Evolutionary conservation across 1,139 yeast genomes (phyloP).

Genomic region (Sporopachydermia cereana): DNA sequence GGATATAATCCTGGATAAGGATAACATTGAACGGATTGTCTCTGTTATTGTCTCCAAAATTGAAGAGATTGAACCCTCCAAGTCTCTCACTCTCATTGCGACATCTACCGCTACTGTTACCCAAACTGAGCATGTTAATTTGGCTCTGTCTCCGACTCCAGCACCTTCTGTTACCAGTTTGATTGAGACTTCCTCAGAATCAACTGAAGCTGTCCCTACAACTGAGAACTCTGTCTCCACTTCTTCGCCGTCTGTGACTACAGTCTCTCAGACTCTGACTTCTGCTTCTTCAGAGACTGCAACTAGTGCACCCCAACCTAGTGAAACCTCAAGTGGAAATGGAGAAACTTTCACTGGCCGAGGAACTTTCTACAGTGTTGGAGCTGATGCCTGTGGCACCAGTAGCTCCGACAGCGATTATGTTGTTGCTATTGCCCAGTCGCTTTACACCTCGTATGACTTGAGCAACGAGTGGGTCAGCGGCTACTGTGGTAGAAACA

Average conservation of each 20-base stretch:
- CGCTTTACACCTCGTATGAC: conserved; percentile 19
- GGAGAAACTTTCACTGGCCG: conserved; percentile 17
- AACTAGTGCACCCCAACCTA: background rate
- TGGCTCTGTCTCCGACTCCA: no score
- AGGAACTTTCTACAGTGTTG: conserved; percentile 23
- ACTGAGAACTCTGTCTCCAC: no score
- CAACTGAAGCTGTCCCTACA: background rate
- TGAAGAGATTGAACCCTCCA: background rate
- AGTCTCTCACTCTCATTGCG: no score
- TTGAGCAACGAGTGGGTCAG: conserved; percentile 20
- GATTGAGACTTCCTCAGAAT: background rate
- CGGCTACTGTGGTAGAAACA: conserved; percentile 25
- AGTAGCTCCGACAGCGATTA: conserved; percentile 19
- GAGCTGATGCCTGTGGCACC: conserved; percentile 26
- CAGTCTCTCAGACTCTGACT: background rate
- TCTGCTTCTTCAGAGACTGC: background rate
- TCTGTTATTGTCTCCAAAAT: background rate
- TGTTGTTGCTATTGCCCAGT: conserved; percentile 23
- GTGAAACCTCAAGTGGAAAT: no score
- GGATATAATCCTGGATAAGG: background rate
- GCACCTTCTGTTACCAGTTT: background rate
- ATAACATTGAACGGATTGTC: background rate
- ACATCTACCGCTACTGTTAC: no score
- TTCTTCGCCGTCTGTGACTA: background rate
- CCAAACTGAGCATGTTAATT: background rate